phyloP scores from a whole-genome alignment of 2,329 filamentous ascomycete genomes.

The Clarireedia monteithiana region DNA sequence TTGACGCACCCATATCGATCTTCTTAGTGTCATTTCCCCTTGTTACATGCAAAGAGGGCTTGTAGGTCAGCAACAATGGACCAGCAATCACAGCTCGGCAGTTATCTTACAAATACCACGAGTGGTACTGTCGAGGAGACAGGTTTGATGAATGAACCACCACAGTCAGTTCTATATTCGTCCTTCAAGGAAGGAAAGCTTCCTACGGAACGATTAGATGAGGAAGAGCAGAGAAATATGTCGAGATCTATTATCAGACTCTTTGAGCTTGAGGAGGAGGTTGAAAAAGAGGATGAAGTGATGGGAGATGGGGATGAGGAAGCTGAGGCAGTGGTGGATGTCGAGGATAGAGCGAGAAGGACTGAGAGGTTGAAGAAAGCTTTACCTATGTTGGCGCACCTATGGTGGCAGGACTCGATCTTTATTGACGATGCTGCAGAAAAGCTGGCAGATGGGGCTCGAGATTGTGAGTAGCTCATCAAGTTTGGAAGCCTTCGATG shows the following conservation, averaged over 20 bases:
- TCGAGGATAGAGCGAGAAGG: slow-evolving; percentile 23
- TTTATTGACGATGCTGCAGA: slow-evolving; percentile 42
- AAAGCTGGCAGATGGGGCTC: slow-evolving; percentile 46
- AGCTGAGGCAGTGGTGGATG: slow-evolving; percentile 22
- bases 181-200: neutral
- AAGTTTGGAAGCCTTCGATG: neutral
- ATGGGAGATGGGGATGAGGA: slow-evolving; percentile 15
- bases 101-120: neutral
- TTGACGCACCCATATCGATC: neutral
- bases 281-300: slow-evolving; percentile 6
- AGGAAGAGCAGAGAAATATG: slow-evolving; percentile 13
- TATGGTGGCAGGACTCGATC: slow-evolving; percentile 34
- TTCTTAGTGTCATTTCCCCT: too few species aligned
- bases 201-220: slow-evolving; percentile 1
- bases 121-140: neutral
- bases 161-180: neutral
- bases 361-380: slow-evolving; percentile 23
- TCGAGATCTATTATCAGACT: slow-evolving; percentile 15
- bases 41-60: neutral
- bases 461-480: slow-evolving; percentile 40
- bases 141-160: too few species aligned
- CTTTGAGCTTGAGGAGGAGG: slow-evolving; percentile 16
- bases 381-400: slow-evolving; percentile 25
- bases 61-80: neutral
- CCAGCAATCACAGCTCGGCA: neutral